phyloP scores from a whole-genome alignment of 176 grass and related monocot genomes.

The maize (Zea mays) region DNA sequence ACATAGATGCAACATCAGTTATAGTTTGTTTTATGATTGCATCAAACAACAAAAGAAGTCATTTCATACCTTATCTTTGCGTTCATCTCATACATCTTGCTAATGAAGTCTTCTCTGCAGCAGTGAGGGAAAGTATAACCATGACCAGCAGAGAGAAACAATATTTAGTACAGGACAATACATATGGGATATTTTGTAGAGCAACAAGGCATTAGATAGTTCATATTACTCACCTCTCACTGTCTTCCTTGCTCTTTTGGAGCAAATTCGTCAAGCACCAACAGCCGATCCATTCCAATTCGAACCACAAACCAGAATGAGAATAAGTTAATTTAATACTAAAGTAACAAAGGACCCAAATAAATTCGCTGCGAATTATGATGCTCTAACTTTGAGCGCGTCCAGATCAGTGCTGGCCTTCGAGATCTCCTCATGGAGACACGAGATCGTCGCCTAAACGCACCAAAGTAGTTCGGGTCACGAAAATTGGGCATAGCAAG shows the following conservation, averaged over 20 bases:
- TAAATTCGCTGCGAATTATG: not conserved
- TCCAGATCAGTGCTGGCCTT: constrained; percentile 50
- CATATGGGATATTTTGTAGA: not conserved
- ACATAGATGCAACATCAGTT: not conserved
- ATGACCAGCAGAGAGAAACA: not conserved
- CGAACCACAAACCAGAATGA: constrained; percentile 3
- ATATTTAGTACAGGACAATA: not conserved
- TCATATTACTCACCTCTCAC: constrained; percentile 37
- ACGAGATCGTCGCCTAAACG: constrained; percentile 52
- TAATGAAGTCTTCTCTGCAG: constrained; percentile 65
- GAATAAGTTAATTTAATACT: not conserved
- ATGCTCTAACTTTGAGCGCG: constrained; percentile 53
- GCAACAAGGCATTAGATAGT: not conserved
- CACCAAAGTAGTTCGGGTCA: not conserved
- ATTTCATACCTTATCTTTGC: constrained; percentile 64
- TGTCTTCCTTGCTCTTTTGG: constrained; percentile 39
- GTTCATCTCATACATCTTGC: constrained; percentile 67
- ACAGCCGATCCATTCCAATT: constrained; percentile 17
- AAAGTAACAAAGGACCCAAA: not conserved
- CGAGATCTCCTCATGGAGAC: constrained; percentile 61
- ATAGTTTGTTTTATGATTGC: not conserved
- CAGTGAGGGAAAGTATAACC: not conserved
- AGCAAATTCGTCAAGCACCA: constrained; percentile 34
- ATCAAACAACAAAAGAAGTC: not conserved
- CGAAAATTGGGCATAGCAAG: not conserved